Evolutionary conservation across 805 yeast genomes (phyloP), one percentile per base, ranked within the genome.

Genomic region (Lipomyces oligophaga): DNA sequence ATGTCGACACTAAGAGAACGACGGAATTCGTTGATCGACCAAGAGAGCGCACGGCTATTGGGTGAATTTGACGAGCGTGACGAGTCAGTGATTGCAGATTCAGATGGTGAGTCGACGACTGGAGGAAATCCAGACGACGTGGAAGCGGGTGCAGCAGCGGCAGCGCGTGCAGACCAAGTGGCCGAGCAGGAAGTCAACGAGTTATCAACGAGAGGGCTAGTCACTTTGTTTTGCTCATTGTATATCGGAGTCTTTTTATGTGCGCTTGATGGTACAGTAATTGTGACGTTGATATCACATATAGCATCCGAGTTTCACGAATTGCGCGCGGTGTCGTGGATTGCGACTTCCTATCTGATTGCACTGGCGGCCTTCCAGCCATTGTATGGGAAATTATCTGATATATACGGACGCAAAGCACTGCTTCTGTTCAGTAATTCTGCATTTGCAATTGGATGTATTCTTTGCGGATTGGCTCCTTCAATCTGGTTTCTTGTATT

Each of bases 291-390:
- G 66, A 73, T 58, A 66, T 74, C 41, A 4, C 73, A 73, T 24
- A 81, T 81, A 37, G 82, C 84, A 16, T 72, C 80, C 6, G 79
- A 78, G 21, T 71, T 81, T 60, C 64, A 77, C 38, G 78, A 76
- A 41, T 69, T 79, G 31, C 70, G 73, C 21, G 59, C 73, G 7
- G 67, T 79, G 2, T 66, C 80, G 1, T 83, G 90, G 90, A 83
- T 84, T 3, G 89, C 88, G 2, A 79, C 89, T 0, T 76, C 85
- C 1, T 81, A 83, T 47, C 67, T 85, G 24, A 67, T 85, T 21
- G 79, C 90, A 1, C 77, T 77, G 49, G 77, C 85, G 3, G 85
- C 86, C 1, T 82, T 83, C 64, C 93, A 84, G 65, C 93, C 89
- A 0, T 62, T 85, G 24, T 81, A 79, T 48, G 93, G 93, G 4